Base-by-base conservation (phyloP, 2,329 filamentous ascomycete genomes). In the Exophiala spinifera region DNA sequence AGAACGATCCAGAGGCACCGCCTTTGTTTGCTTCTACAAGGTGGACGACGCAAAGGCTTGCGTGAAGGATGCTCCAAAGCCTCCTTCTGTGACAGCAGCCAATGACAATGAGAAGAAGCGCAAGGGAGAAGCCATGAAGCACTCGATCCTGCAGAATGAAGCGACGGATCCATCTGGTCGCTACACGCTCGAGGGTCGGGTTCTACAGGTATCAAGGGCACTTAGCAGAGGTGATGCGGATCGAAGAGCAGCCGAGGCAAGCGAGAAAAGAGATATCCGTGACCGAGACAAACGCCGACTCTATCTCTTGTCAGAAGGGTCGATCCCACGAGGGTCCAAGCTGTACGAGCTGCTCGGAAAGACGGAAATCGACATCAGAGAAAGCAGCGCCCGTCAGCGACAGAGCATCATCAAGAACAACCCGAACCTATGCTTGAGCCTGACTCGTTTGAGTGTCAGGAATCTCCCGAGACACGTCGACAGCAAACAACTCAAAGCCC, bases 361-460 rank as follows among this genome's bases (percentile, higher is more conserved):
- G 1, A 82, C 87, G 0, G 94, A 99, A 69, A 75, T 94, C 61
- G 87, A 88, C 66, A 88, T 97, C 82, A 84, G 94, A 59, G 90
- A 96, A 68, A 84, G 90, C 51, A 96, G 90, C 65, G 83, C 83
- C 23, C 88, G 86, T 64, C 92, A 97, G 73, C 86, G 94, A 47
- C 91, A 94, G 75, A 88, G 87, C 64, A 81, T 96, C 56, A 90
- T 99, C 64, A 88, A 96, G 74, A 84, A 81, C 70, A 99, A 99
- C 70, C 92, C 94, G 0, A 87, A 85, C 46, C 78, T 99, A 31
- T 89, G 96, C 70, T 74, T 99, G 49, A 94, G 88, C 70, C 78
- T 99, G 48, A 96, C 91, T 6, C 88, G 94, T 65, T 82, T 99
- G 28, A 92, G 92, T 1, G 77, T 99, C 52, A 89, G 94, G 63